Conservation (phyloP, 1,284 basidiomycete species). For the Cerrena zonata region DNA sequence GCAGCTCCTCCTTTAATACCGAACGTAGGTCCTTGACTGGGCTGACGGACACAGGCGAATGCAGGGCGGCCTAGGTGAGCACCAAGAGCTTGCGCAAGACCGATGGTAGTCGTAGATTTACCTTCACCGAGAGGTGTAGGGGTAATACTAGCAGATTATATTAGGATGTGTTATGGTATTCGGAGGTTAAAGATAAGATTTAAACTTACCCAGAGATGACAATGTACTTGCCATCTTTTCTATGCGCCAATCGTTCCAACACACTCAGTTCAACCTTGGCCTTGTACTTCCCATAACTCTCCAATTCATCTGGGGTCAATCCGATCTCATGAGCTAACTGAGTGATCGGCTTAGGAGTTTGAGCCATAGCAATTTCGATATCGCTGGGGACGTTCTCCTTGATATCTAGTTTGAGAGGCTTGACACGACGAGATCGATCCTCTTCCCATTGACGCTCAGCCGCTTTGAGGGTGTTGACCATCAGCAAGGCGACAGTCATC, state of each 20-base stretch:
- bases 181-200: too few relatives aligned
- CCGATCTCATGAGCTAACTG: slow-evolving; percentile 88
- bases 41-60: slow-evolving; percentile 98
- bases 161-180: not conserved
- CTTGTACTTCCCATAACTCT: slow-evolving; percentile 94
- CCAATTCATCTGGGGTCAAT: slow-evolving; percentile 80
- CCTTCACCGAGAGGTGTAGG: slow-evolving; percentile 97
- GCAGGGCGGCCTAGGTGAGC: slow-evolving; percentile 89
- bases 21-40: slow-evolving; percentile 97
- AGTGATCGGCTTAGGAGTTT: slow-evolving; percentile 86
- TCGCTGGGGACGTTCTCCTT: slow-evolving; percentile 87
- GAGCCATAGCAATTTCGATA: slow-evolving; percentile 93
- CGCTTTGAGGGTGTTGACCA: slow-evolving; percentile 88
- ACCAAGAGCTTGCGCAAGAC: slow-evolving; percentile 92
- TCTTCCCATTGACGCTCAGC: slow-evolving; percentile 79
- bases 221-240: slow-evolving; percentile 95
- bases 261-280: slow-evolving; percentile 93
- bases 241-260: slow-evolving; percentile 78
- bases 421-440: slow-evolving; percentile 61
- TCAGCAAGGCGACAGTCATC: slow-evolving; percentile 98
- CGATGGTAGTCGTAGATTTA: slow-evolving; percentile 98
- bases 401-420: slow-evolving; percentile 75
- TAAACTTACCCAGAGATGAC: slow-evolving; percentile 82
- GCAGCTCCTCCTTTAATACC: slow-evolving; percentile 99
- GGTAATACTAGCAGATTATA: slow-evolving; percentile 67